Evolutionary conservation across 257 asterid species (phyloP).

Genomic region (Gynochthodes officinalis): DNA sequence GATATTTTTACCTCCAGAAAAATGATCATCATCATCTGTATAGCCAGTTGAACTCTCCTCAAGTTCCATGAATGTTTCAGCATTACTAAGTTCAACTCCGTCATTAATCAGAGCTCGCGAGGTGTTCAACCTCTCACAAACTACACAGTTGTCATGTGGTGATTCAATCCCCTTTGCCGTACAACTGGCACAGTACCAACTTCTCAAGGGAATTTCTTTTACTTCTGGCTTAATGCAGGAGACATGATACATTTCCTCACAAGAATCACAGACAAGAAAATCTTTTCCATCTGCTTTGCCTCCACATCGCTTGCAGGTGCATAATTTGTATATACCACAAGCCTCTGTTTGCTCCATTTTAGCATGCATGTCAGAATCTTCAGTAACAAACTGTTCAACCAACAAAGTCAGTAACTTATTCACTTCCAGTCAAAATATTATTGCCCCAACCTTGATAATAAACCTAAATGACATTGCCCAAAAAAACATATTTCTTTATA

Average conservation of each 20-base stretch:
- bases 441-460: not conserved
- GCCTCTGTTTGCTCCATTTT: conserved; percentile 47
- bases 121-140: conserved; percentile 60
- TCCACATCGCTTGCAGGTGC: conserved; percentile 61
- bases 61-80: conserved; percentile 36
- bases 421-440: not conserved
- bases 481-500: not conserved
- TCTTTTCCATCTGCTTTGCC: conserved; percentile 63
- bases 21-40: conserved; percentile 26
- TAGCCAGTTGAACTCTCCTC: conserved; percentile 59
- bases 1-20: conserved; percentile 19
- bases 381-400: conserved; percentile 35
- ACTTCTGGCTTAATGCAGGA: conserved; percentile 74
- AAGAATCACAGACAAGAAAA: conserved; percentile 79
- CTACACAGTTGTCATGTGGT: conserved; percentile 72
- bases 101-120: conserved; percentile 27
- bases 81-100: conserved; percentile 31
- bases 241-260: conserved; percentile 82
- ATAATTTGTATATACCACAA: conserved; percentile 29
- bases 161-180: conserved; percentile 55
- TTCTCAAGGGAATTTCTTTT: conserved; percentile 60
- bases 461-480: not conserved
- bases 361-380: conserved; percentile 40
- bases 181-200: conserved; percentile 82
- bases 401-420: not conserved